Percentiles rank a stretch among this genome's conserved stretches.
phyloP scores from a whole-genome alignment of 2,329 filamentous ascomycete genomes.

The Juglanconis oblonga region DNA sequence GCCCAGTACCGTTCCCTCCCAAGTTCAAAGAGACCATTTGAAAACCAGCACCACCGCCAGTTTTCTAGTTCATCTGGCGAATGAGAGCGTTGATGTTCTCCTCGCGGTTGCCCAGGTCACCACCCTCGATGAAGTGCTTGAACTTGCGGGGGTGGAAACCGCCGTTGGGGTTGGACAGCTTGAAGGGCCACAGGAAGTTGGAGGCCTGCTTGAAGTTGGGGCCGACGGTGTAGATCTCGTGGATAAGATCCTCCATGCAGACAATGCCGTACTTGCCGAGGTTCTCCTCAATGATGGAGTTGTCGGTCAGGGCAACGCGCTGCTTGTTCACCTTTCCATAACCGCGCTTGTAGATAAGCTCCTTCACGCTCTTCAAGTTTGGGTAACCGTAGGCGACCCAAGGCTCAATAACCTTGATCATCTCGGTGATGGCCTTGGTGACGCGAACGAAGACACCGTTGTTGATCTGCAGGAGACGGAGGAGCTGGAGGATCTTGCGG shows the following conservation, averaged over 20 bases:
- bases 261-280: conserved; percentile 98
- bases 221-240: conserved; percentile 98
- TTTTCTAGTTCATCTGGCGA: conserved; percentile 92
- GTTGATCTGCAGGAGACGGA: conserved; percentile 99
- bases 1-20: conserved; percentile 23
- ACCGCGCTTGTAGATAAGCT: conserved; percentile 99
- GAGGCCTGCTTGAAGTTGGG: conserved; percentile 99
- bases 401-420: conserved; percentile 97
- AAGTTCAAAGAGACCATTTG: conserved; percentile 29
- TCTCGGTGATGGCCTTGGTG: conserved; percentile 93
- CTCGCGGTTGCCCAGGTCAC: conserved; percentile 98
- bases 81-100: conserved; percentile 96
- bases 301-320: conserved; percentile 93
- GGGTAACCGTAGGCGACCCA: conserved; percentile 99
- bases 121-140: conserved; percentile 98
- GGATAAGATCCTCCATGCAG: conserved; percentile 98
- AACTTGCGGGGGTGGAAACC: conserved; percentile 97
- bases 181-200: conserved; percentile 99
- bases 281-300: conserved; percentile 93
- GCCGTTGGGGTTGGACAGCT: conserved; percentile 97
- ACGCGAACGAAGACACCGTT: conserved; percentile 97
- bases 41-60: conserved; percentile 13
- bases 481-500: conserved; percentile 99
- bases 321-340: conserved; percentile 99
- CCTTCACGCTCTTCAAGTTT: conserved; percentile 98